Base-by-base conservation (phyloP, 1,139 yeast species). In the Hanseniaspora sp. region DNA sequence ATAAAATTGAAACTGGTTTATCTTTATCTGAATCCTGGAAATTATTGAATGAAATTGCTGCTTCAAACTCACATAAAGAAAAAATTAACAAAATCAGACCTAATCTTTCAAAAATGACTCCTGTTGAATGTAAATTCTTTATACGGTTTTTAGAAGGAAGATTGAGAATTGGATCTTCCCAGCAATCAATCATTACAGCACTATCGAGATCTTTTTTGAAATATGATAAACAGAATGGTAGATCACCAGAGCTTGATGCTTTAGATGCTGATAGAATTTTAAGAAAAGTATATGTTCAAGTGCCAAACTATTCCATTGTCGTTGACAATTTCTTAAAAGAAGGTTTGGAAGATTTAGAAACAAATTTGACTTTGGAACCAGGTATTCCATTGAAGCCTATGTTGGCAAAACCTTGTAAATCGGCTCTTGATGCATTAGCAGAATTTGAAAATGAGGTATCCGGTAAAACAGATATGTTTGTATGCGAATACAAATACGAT, bases 331-430 rank as follows among this genome's bases (percentile, higher is more conserved):
- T 90, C 2, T 68, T 84, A 57, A 72, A 81, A 38, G 66, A 78
- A 62, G 97, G 97, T 0, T 74, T 90, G 3, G 69, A 74, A 60
- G 73, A 82, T 47, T 67, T 92, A 39, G 71, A 77, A 46, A 82
- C 83, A 12, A 79, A 83, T 60, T 82, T 95, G 62, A 81, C 80
- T 47, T 71, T 92, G 57, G 80, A 83, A 9, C 96, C 98, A 0
- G 97, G 98, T 1, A 81, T 94, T 15, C 99, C 99, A 0, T 73
- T 92, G 62, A 90, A 90, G 64, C 98, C 99, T 0, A 92, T 92
- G 98, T 77, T 92, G 63, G 99, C 99, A 5, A 92, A 92, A 65
- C 98, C 99, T 1, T 90, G 98, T 0, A 92, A 92, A 64, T 79
- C 96, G 2, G 82, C 94, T 46, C 77, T 85, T 33, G 99, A 94